Conservation (phyloP, 2,329 filamentous ascomycete species). For the Eutypa lata region DNA sequence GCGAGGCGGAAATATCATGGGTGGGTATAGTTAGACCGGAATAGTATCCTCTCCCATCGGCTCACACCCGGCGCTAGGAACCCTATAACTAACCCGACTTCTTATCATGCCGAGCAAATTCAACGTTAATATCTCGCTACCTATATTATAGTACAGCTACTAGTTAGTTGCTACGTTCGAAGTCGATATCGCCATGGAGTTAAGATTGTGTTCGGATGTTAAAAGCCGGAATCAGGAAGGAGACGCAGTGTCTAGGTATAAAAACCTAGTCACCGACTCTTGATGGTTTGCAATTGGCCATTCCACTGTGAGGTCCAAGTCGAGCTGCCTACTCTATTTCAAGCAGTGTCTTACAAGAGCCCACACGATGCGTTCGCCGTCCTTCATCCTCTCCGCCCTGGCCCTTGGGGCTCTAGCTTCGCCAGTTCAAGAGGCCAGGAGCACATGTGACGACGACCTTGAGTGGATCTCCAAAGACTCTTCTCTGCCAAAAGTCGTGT, state of each 20-base stretch:
- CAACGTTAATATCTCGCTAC: too few relatives aligned
- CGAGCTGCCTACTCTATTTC: background rate
- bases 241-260: too few relatives aligned
- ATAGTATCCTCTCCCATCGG: background rate
- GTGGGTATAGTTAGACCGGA: background rate
- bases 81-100: too few relatives aligned
- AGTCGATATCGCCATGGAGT: too few relatives aligned
- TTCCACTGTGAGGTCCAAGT: too few relatives aligned
- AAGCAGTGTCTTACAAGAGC: background rate
- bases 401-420: background rate
- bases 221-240: too few relatives aligned
- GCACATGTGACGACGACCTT: background rate
- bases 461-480: conserved; percentile 22
- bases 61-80: background rate
- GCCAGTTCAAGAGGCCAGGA: background rate
- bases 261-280: too few relatives aligned
- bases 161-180: too few relatives aligned
- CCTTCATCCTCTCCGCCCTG: background rate
- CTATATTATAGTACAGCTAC: too few relatives aligned
- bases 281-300: too few relatives aligned
- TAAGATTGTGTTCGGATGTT: too few relatives aligned
- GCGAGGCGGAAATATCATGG: background rate
- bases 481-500: conserved; percentile 26
- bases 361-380: background rate
- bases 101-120: too few relatives aligned